Evolutionary conservation across 2,329 filamentous ascomycete genomes (phyloP), one percentile per base, ranked within the genome.

Genomic region (Colletotrichum incanum): DNA sequence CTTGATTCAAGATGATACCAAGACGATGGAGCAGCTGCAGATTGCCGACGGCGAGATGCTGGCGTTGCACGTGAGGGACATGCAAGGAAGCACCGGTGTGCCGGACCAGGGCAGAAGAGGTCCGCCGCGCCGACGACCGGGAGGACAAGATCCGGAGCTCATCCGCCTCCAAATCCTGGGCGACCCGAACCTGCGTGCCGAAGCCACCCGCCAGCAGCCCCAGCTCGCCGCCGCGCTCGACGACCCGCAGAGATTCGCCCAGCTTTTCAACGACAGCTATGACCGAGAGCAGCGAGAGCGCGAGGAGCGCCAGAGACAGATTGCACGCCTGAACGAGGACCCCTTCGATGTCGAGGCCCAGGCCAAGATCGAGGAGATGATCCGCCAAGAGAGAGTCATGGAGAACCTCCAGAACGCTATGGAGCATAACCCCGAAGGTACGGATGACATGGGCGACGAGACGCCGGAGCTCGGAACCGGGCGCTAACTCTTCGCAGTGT

Each of bases 361-460:
- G 83, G 89, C 89, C 58, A 94, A 93, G 84, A 99, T 99, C 74
- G 96, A 96, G 80, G 96, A 99, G 84, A 97, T 98, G 83, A 99
- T 99, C 79, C 92, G 96, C 67, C 94, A 98, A 83, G 94, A 98
- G 83, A 89, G 93, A 20, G 96, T 99, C 56, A 95, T 96, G 82
- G 95, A 98, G 84, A 99, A 99, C 79, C 83, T 98, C 72, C 95
- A 98, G 79, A 96, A 95, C 83, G 96, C 96, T 52, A 96, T 98
- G 89, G 96, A 98, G 83, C 93, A 98, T 83, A 98, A 97, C 78
- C 96, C 96, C 0, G 96, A 98, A 89, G 96, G 96, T 97, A 84
- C 77, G 89, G 11, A 84, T 77, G 88, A 6, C 23, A 12, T 31
- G 14, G 34, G 12, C 23, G n/a, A n/a, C 45, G 23, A 71, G 14